phyloP scores from a whole-genome alignment of 176 grass and related monocot species.

The Thinopyrum elongatum region DNA sequence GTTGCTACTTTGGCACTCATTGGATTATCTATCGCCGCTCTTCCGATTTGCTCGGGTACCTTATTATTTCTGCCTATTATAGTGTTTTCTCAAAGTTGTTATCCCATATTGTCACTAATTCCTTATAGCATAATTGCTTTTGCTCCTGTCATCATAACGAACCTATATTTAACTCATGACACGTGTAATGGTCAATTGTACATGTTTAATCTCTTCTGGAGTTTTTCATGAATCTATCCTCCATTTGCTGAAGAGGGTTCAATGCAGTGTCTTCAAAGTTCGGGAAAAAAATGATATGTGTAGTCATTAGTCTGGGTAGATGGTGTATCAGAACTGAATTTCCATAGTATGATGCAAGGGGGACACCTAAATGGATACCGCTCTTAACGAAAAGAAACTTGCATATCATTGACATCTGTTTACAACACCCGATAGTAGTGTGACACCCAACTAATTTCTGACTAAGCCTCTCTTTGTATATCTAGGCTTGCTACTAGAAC shows the following conservation, averaged over 20 bases:
- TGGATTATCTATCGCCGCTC: conserved; percentile 73
- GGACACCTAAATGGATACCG: no score
- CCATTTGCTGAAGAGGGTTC: not conserved
- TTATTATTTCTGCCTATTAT: not conserved
- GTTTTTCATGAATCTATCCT: not conserved
- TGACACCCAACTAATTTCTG: no score
- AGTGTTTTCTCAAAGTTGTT: not conserved
- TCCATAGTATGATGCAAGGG: not conserved
- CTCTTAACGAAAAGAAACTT: no score
- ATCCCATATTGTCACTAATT: not conserved
- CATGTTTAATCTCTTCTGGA: not conserved
- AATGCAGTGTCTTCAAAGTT: no score
- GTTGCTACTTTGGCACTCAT: conserved; percentile 68
- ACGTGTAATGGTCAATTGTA: not conserved
- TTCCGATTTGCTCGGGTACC: conserved; percentile 54
- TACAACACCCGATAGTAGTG: no score
- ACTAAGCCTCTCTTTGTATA: no score
- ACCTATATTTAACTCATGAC: not conserved
- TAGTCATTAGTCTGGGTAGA: not conserved
- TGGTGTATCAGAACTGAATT: not conserved
- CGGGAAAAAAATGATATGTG: not conserved
- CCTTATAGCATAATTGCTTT: conserved; percentile 9
- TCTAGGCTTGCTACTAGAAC: no score
- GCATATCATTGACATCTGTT: no score
- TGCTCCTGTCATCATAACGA: not conserved